Percentiles rank a stretch among this genome's conserved stretches.
Conservation (phyloP, 768 basidiomycete genomes). For the Trametes cingulata region DNA sequence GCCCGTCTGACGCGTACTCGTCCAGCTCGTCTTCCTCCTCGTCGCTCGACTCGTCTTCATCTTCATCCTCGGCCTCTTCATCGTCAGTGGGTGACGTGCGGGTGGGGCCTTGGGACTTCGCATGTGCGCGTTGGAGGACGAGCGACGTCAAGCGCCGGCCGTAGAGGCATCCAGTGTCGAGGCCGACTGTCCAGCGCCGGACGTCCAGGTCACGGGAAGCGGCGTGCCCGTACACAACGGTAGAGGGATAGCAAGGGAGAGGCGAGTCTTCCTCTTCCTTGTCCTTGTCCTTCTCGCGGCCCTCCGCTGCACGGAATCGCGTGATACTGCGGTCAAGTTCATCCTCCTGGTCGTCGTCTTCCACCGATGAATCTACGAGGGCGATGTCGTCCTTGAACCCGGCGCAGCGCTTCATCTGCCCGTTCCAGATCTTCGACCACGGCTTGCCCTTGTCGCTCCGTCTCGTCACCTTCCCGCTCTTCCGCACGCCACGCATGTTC, state of each 20-base stretch:
- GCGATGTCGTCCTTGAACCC: conserved; percentile 40
- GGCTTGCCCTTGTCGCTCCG: conserved; percentile 55
- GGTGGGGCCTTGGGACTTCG: not conserved
- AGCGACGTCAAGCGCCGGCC: conserved; percentile 64
- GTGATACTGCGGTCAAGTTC: not conserved
- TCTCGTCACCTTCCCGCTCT: conserved; percentile 41
- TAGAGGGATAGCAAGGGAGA: conserved; percentile 68
- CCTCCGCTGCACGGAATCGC: not conserved
- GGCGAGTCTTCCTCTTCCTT: conserved; percentile 28
- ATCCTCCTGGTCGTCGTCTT: conserved; percentile 24
- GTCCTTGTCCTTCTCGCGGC: conserved; percentile 17
- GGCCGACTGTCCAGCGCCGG: conserved; percentile 79
- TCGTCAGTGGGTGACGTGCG: conserved; percentile 4
- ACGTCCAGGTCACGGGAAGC: conserved; percentile 80
- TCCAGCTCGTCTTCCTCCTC: conserved; percentile 30
- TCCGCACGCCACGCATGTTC: conserved; percentile 62
- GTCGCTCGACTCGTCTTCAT: conserved; percentile 28
- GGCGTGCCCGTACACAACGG: conserved; percentile 86
- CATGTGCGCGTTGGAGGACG: conserved; percentile 44
- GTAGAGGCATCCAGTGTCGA: conserved; percentile 87
- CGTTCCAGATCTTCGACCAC: conserved; percentile 79
- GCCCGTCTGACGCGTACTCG: conserved; percentile 20
- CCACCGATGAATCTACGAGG: conserved; percentile 2
- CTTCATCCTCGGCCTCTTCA: conserved; percentile 25
- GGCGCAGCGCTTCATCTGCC: conserved; percentile 56